These are phyloP conservation scores for Clonostachys chloroleuca DNA, from an alignment of 2,329 filamentous ascomycete genomes.

Conservation along the genomic window DNA sequence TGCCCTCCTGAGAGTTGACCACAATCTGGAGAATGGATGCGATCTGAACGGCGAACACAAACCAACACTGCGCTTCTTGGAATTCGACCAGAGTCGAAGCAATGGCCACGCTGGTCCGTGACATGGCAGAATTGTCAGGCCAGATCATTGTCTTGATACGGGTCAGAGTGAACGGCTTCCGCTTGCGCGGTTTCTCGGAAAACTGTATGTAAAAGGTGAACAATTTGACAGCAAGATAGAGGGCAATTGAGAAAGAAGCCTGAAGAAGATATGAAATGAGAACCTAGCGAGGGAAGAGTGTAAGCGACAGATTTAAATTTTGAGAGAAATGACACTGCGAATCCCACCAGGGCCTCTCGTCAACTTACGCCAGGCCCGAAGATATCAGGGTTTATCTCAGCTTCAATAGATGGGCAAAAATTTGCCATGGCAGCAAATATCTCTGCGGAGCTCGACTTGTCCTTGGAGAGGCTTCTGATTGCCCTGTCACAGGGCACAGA, in stretches of 20 bases:
- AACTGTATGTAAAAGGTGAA: slow-evolving; percentile 27
- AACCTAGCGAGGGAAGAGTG: slow-evolving; percentile 12
- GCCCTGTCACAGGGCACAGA: slow-evolving; percentile 19
- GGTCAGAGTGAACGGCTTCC: slow-evolving; percentile 12
- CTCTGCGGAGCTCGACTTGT: slow-evolving; percentile 15
- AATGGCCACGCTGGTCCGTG: slow-evolving; percentile 29
- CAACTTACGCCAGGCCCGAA: slow-evolving; percentile 28
- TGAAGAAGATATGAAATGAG: slow-evolving; percentile 31
- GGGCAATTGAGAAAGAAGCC: slow-evolving; percentile 23
- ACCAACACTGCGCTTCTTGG: slow-evolving; percentile 32
- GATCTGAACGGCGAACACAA: slow-evolving; percentile 31
- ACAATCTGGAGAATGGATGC: slow-evolving; percentile 32
- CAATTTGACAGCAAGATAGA: slow-evolving; percentile 25
- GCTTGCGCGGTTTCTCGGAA: slow-evolving; percentile 14
- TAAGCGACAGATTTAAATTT: not conserved
- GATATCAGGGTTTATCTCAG: slow-evolving; percentile 31
- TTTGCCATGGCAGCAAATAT: slow-evolving; percentile 25
- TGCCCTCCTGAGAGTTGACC: slow-evolving; percentile 31
- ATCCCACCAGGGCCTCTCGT: slow-evolving; percentile 16
- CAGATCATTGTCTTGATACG: slow-evolving; percentile 29
- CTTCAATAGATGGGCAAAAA: slow-evolving; percentile 26
- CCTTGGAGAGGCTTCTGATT: slow-evolving; percentile 15
- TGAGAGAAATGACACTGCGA: not conserved
- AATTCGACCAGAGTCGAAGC: slow-evolving; percentile 33
- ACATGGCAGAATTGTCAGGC: slow-evolving; percentile 26